Conservation (phyloP, 2,329 filamentous ascomycete genomes). For the Pseudopithomyces chartarum region DNA sequence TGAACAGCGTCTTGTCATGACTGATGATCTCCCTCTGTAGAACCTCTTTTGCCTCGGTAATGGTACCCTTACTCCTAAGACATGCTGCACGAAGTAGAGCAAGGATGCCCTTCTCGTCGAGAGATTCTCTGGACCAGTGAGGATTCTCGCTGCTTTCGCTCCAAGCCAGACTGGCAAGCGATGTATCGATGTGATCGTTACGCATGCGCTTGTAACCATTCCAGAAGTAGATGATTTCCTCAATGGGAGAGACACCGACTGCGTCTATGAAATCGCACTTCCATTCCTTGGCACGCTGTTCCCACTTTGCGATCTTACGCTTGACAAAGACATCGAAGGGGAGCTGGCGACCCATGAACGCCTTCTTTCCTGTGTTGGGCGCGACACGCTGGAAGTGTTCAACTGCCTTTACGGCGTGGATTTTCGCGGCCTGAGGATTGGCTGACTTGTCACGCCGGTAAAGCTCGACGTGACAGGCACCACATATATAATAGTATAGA, state of each 20-base stretch:
- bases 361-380: constrained; percentile 78
- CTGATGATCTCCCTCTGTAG: constrained; percentile 67
- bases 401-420: constrained; percentile 59
- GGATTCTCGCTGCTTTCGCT: constrained; percentile 60
- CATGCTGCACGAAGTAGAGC: constrained; percentile 59
- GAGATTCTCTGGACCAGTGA: constrained; percentile 56
- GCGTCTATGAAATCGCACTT: constrained; percentile 73
- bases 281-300: constrained; percentile 71
- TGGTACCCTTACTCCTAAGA: constrained; percentile 65
- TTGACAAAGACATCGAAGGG: constrained; percentile 87
- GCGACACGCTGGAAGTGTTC: constrained; percentile 74
- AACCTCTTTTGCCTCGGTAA: constrained; percentile 67
- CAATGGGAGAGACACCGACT: constrained; percentile 76
- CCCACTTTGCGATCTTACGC: constrained; percentile 88
- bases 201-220: constrained; percentile 85
- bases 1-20: constrained; percentile 60
- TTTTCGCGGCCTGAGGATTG: constrained; percentile 50
- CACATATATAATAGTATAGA: constrained; percentile 88
- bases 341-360: constrained; percentile 85
- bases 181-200: constrained; percentile 65
- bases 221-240: constrained; percentile 96
- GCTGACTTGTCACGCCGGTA: constrained; percentile 67
- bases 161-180: constrained; percentile 69
- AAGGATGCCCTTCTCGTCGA: constrained; percentile 68
- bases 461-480: constrained; percentile 75